A percentile compares a stretch with the other conserved stretches of the same genome.
Conservation (phyloP, 1,284 basidiomycete genomes). For the Cerrena zonata region DNA sequence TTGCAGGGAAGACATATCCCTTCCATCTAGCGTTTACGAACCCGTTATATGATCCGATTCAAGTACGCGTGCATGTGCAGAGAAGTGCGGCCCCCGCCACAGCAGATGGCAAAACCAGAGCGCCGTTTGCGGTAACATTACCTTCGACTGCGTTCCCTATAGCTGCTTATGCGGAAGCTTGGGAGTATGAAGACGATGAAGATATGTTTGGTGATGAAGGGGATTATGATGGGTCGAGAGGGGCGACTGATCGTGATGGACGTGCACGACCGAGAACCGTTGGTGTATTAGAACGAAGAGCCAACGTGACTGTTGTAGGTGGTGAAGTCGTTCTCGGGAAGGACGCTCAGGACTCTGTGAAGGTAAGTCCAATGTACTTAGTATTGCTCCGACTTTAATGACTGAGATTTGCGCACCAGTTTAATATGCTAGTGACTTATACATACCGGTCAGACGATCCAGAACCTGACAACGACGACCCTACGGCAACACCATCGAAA, state of each 20-base stretch:
- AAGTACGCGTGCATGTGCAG: constrained; percentile 75
- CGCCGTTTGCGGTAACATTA: constrained; percentile 72
- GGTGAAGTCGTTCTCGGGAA: constrained; percentile 78
- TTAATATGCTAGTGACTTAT: constrained; percentile 87
- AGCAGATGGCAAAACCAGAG: constrained; percentile 48
- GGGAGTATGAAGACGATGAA: constrained; percentile 92
- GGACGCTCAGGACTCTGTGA: constrained; percentile 67
- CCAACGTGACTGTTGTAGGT: constrained; percentile 80
- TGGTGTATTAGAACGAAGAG: constrained; percentile 78
- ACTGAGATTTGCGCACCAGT: constrained; percentile 42
- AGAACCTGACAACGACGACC: constrained; percentile 51
- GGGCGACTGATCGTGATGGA: constrained; percentile 37
- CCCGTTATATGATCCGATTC: constrained; percentile 89
- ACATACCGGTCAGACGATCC: constrained; percentile 87
- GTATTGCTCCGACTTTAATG: constrained; percentile 6
- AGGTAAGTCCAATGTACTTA: constrained; percentile 42
- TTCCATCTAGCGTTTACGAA: constrained; percentile 89
- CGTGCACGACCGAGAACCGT: constrained; percentile 57
- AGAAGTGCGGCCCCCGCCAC: constrained; percentile 34
- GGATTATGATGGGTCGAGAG: constrained; percentile 39
- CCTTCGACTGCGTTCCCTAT: constrained; percentile 75
- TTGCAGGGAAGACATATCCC: constrained; percentile 73
- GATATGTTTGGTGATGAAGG: constrained; percentile 78
- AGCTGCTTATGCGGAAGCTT: constrained; percentile 85
- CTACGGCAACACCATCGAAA: constrained; percentile 43